Conservation (phyloP, 352 stramenopile species). For the Phytopythium vexans region DNA sequence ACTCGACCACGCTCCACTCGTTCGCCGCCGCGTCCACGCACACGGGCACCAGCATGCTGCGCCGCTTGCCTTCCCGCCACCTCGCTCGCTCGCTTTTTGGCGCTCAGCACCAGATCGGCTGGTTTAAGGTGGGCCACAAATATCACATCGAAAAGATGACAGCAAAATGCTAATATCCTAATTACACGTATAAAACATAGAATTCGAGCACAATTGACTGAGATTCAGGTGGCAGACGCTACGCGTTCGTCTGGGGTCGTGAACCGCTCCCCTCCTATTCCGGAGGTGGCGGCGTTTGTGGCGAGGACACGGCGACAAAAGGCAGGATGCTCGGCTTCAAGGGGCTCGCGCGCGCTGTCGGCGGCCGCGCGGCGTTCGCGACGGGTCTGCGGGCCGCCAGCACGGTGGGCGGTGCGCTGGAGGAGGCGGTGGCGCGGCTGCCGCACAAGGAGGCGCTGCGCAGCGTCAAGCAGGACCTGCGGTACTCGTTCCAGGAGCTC, state of each 20-base stretch:
- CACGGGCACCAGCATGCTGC: conserved; percentile 63
- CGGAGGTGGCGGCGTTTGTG: conserved; percentile 12
- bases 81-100: background rate
- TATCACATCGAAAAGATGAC: background rate
- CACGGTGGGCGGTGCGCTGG: conserved; percentile 63
- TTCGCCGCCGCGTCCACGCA: conserved; percentile 51
- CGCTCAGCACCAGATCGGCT: background rate
- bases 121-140: conserved; percentile 14
- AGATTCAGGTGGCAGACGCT: background rate
- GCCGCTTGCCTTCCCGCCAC: conserved; percentile 15
- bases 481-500: conserved; percentile 87
- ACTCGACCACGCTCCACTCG: conserved; percentile 84
- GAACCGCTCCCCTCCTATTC: conserved; percentile 5
- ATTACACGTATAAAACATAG: background rate
- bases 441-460: conserved; percentile 87
- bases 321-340: conserved; percentile 59
- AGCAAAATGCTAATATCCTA: background rate
- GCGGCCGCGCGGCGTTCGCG: conserved; percentile 16
- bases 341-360: conserved; percentile 33
- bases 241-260: background rate
- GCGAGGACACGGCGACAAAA: conserved; percentile 1
- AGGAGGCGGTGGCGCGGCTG: conserved; percentile 72
- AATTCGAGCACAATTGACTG: background rate
- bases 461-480: conserved; percentile 79
- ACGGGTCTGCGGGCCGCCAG: conserved; percentile 42